These are phyloP conservation scores for Hypholoma fasciculare DNA, from an alignment of 768 basidiomycete species.

Conservation along the genomic window DNA sequence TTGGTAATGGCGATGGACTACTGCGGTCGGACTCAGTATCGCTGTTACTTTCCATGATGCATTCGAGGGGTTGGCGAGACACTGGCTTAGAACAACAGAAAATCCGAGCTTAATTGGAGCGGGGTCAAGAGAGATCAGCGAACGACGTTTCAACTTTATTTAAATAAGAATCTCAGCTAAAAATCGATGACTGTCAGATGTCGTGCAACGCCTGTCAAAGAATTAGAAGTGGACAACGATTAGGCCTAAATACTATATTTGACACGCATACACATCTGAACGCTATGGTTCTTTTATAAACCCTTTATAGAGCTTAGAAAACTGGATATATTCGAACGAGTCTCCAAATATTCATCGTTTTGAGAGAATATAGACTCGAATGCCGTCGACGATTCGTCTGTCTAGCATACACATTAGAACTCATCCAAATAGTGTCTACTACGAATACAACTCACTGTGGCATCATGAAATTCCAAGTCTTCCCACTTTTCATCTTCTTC, in stretches of 20 bases:
- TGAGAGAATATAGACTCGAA: slow-evolving; percentile 69
- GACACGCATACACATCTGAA: not conserved
- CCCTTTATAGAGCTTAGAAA: slow-evolving; percentile 61
- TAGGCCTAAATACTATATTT: not conserved
- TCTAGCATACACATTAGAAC: slow-evolving; percentile 39
- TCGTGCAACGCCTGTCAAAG: not conserved
- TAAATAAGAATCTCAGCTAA: not conserved
- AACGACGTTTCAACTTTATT: not conserved
- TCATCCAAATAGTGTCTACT: not conserved
- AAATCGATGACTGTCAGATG: not conserved
- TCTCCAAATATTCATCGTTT: slow-evolving; percentile 47
- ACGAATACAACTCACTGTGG: slow-evolving; percentile 46
- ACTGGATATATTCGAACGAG: slow-evolving; percentile 53
- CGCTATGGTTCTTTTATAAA: slow-evolving; percentile 30
- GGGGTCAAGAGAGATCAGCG: too few species aligned
- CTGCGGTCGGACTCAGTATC: slow-evolving; percentile 53
- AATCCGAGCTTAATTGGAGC: too few species aligned
- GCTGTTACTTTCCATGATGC: slow-evolving; percentile 26
- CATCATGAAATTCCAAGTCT: slow-evolving; percentile 63
- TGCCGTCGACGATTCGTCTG: slow-evolving; percentile 51
- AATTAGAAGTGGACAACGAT: not conserved
- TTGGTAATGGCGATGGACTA: not conserved
- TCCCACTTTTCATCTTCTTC: slow-evolving; percentile 84
- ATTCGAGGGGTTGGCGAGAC: slow-evolving; percentile 1
- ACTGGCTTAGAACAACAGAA: too few species aligned